These are phyloP conservation scores for Gyromitra esculenta DNA, from an alignment of 2,329 filamentous ascomycete species.

Conservation along the genomic window DNA sequence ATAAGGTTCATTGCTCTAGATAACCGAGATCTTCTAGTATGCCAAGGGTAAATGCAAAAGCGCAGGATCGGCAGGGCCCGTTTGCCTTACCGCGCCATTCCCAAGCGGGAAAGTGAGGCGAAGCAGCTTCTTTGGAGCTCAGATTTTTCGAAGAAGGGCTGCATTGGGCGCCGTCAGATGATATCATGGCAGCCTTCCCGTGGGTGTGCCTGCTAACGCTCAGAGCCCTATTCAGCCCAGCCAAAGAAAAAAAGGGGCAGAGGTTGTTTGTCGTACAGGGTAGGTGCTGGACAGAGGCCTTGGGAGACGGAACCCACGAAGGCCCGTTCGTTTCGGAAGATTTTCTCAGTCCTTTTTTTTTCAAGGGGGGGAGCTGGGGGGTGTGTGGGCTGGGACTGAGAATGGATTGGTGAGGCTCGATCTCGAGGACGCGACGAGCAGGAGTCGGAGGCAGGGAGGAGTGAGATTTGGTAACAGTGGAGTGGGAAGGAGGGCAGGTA, in stretches of 20 bases:
- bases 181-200: constrained; percentile 23
- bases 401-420: constrained; percentile 32
- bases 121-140: constrained; percentile 21
- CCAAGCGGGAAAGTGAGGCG: constrained; percentile 37
- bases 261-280: constrained; percentile 17
- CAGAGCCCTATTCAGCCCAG: constrained; percentile 11
- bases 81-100: constrained; percentile 33
- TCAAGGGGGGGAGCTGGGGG: background rate
- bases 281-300: background rate
- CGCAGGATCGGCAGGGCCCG: constrained; percentile 44
- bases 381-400: background rate
- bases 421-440: background rate
- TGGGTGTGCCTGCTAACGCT: background rate
- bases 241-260: constrained; percentile 15
- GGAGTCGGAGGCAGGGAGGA: background rate
- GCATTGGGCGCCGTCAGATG: constrained; percentile 17
- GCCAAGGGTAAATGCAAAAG: constrained; percentile 18
- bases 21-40: constrained; percentile 46
- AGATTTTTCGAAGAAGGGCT: constrained; percentile 22
- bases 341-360: constrained; percentile 3
- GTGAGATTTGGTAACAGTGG: too few relatives aligned
- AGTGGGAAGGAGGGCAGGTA: background rate
- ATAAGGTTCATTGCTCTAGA: constrained; percentile 44
- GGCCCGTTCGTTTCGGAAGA: constrained; percentile 1
- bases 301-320: constrained; percentile 15